phyloP scores from a whole-genome alignment of 495 filamentous ascomycete genomes.

The Hypoxylon lenormandii region DNA sequence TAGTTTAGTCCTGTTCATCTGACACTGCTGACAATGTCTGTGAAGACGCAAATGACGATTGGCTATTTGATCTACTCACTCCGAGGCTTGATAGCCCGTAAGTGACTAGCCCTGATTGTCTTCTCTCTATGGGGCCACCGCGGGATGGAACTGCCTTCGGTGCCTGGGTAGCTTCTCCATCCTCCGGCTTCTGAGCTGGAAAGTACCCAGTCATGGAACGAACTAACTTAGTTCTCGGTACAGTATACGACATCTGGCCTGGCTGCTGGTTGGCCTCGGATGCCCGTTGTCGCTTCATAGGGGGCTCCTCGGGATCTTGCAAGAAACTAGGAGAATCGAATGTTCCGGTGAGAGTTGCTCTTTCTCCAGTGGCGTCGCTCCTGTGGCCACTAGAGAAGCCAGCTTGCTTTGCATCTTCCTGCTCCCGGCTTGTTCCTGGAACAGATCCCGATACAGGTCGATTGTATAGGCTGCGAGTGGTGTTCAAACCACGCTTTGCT shows the following conservation, averaged over 20 bases:
- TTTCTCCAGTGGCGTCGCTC: not conserved
- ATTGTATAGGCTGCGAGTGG: conserved; percentile 48
- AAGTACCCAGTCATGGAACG: conserved; percentile 37
- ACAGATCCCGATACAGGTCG: conserved; percentile 44
- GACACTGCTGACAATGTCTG: conserved; percentile 8
- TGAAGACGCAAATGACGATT: conserved; percentile 21
- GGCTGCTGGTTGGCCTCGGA: not conserved
- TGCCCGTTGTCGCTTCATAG: conserved; percentile 14
- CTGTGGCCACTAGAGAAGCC: not conserved
- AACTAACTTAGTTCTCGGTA: conserved; percentile 25
- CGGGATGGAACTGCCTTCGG: not conserved
- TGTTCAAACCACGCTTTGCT: conserved; percentile 36
- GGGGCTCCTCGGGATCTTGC: conserved; percentile 2
- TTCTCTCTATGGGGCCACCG: conserved; percentile 15
- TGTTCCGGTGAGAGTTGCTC: not conserved
- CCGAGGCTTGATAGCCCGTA: conserved; percentile 10
- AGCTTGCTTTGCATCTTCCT: conserved; percentile 5
- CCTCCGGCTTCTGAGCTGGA: not conserved
- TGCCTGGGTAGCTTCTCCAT: not conserved
- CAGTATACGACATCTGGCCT: not conserved
- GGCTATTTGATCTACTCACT: conserved; percentile 3
- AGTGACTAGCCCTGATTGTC: conserved; percentile 9
- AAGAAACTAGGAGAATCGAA: not conserved
- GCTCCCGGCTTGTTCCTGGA: not conserved
- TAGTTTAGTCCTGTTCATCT: conserved; percentile 6